phyloP scores from a whole-genome alignment of 768 basidiomycete genomes.

The Leccinum aurantiacum region DNA sequence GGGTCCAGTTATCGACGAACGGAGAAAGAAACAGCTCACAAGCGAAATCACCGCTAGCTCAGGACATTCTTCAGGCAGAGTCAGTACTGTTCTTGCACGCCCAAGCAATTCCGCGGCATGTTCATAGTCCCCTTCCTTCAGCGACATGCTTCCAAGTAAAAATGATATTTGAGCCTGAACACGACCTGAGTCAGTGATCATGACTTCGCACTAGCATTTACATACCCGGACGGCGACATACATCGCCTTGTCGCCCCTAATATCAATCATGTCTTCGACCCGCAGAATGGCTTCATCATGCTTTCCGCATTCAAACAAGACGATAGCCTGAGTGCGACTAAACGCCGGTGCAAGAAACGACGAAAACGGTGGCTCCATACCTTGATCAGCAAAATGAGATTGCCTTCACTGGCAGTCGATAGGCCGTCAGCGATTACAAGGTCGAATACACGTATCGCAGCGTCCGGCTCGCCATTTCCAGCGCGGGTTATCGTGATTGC shows the following conservation, averaged over 20 bases:
- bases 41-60: slow-evolving; percentile 9
- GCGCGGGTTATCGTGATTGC: slow-evolving; percentile 2
- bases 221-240: slow-evolving; percentile 9
- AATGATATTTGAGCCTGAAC: slow-evolving; percentile 11
- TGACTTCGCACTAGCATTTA: background rate
- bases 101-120: background rate
- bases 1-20: background rate
- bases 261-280: slow-evolving; percentile 1
- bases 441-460: slow-evolving; percentile 9
- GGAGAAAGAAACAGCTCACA: background rate
- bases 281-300: slow-evolving; percentile 10
- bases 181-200: background rate
- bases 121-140: background rate
- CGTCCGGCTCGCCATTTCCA: slow-evolving; percentile 2
- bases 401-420: background rate
- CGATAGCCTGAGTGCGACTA: background rate
- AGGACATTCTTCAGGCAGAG: background rate
- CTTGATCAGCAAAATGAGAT: slow-evolving; percentile 15
- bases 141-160: background rate
- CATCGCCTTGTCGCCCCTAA: background rate
- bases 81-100: background rate
- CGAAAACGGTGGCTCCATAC: background rate
- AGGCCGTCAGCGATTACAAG: slow-evolving; percentile 2
- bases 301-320: slow-evolving; percentile 10
- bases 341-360: background rate